Conservation (phyloP, 495 filamentous ascomycete species). For the Xylaria telfairii region DNA sequence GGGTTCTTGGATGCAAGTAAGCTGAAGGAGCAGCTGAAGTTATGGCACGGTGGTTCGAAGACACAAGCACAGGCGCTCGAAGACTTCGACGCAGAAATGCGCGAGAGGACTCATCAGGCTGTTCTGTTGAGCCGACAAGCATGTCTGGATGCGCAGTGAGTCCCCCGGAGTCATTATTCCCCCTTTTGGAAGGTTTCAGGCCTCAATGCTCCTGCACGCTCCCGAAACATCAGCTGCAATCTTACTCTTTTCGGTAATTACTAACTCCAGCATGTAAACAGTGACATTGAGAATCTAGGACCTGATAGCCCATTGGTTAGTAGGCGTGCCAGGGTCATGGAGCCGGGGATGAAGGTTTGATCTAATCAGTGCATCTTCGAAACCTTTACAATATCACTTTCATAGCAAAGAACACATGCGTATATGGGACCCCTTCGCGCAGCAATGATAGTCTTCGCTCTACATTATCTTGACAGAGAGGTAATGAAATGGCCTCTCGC, state of each 20-base stretch:
- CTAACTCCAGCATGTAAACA: no score
- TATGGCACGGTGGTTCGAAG: slow-evolving; percentile 17
- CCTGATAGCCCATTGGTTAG: slow-evolving; percentile 15
- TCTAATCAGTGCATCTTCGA: not conserved
- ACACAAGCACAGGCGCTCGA: slow-evolving; percentile 31
- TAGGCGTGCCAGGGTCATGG: not conserved
- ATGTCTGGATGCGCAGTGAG: slow-evolving; percentile 67
- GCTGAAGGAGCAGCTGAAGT: slow-evolving; percentile 29
- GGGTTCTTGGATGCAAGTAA: slow-evolving; percentile 30
- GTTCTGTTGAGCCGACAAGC: slow-evolving; percentile 58
- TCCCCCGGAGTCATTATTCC: no score
- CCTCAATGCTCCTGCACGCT: no score
- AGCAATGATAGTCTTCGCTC: no score
- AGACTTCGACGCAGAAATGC: slow-evolving; percentile 58
- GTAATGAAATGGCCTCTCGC: no score
- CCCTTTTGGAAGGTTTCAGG: no score
- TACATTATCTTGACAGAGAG: no score
- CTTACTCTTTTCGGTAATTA: no score
- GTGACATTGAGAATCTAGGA: slow-evolving; percentile 36
- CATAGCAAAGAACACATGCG: no score
- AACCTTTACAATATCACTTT: not conserved
- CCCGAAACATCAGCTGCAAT: no score
- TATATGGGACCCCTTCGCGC: no score
- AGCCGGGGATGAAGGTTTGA: slow-evolving; percentile 1
- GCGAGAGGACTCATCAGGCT: slow-evolving; percentile 51